phyloP scores from a whole-genome alignment of 2,329 filamentous ascomycete species.

The Ophiostoma piceae region DNA sequence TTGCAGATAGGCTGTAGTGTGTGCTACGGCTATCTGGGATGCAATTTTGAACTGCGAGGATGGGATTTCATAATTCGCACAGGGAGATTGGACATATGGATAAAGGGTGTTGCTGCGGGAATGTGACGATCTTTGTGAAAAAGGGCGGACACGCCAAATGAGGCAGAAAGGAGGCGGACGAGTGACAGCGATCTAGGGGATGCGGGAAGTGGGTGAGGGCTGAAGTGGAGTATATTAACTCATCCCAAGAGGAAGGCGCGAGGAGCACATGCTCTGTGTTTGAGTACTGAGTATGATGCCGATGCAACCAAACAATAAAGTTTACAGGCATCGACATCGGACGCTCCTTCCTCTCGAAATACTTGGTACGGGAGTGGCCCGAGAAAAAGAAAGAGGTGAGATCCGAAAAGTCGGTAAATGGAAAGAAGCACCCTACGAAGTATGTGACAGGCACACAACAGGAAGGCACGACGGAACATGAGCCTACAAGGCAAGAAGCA shows the following conservation, averaged over 20 bases:
- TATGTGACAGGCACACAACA: not conserved
- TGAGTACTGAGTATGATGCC: not conserved
- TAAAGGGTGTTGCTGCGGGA: not conserved
- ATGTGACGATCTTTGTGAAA: conserved; percentile 7
- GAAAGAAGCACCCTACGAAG: not conserved
- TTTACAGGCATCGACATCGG: not conserved
- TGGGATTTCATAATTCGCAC: not conserved
- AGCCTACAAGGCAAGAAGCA: not conserved
- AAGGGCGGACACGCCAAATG: not conserved
- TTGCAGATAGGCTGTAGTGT: not conserved
- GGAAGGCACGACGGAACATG: not conserved
- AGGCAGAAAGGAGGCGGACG: not conserved
- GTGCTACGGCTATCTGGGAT: not conserved
- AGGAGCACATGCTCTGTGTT: not conserved
- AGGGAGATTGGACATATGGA: not conserved
- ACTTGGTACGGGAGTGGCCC: not conserved
- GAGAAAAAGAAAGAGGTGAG: not conserved
- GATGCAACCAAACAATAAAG: not conserved
- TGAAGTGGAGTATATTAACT: not conserved
- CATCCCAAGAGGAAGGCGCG: not conserved
- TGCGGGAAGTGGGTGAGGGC: not conserved
- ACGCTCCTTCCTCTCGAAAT: not conserved
- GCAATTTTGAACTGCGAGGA: not conserved
- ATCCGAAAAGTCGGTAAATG: not conserved
- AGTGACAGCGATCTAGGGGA: not conserved